phyloP scores from a whole-genome alignment of 2,329 filamentous ascomycete genomes.

The Chalaropsis ovoidea region DNA sequence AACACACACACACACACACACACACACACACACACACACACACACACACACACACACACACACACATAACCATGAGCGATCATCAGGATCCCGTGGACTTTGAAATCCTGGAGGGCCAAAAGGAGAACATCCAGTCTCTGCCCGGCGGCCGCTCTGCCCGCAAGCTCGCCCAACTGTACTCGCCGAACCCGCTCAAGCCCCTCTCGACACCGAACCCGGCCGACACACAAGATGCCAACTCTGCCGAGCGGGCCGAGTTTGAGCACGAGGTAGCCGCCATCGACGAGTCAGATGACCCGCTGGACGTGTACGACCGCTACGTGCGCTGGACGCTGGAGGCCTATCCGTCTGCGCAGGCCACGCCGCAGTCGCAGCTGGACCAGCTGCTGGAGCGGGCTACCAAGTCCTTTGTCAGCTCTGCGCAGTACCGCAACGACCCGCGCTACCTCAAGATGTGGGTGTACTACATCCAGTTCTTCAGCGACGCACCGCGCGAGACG shows the following conservation, averaged over 20 bases:
- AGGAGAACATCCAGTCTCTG: constrained; percentile 94
- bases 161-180: constrained; percentile 75
- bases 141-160: constrained; percentile 79
- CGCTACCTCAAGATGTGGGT: constrained; percentile 91
- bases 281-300: constrained; percentile 82
- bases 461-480: constrained; percentile 85
- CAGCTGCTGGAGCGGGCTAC: constrained; percentile 86
- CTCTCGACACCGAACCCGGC: constrained; percentile 55
- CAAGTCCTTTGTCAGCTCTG: constrained; percentile 71
- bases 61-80: constrained; percentile 39
- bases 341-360: constrained; percentile 88
- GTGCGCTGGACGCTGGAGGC: constrained; percentile 94
- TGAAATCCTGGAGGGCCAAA: constrained; percentile 88
- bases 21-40: too few species aligned
- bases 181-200: constrained; percentile 51
- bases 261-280: constrained; percentile 72
- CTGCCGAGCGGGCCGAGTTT: constrained; percentile 69
- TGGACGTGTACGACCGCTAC: constrained; percentile 93
- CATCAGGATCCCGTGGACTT: constrained; percentile 58
- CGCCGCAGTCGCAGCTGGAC: constrained; percentile 79
- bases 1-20: too few species aligned
- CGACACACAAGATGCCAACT: constrained; percentile 66
- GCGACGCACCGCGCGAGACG: constrained; percentile 82
- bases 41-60: too few species aligned
- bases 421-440: constrained; percentile 90